Evolutionary conservation across 2,329 filamentous ascomycete genomes (phyloP).

Genomic region (Fusarium sp.): DNA sequence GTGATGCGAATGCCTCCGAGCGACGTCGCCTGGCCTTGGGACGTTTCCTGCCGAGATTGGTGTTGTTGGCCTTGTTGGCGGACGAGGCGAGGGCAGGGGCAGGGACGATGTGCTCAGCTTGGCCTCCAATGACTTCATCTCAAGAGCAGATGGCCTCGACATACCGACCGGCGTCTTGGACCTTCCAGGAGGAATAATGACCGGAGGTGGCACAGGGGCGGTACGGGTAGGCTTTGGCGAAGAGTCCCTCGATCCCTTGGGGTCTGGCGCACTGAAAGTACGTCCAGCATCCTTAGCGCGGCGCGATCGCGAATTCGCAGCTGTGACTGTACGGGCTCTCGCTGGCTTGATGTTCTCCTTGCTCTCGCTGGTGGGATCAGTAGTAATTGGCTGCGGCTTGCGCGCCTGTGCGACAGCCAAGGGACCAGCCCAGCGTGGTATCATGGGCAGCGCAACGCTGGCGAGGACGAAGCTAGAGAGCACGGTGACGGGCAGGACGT

Average conservation of each 20-base stretch:
- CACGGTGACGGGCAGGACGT: constrained; percentile 82
- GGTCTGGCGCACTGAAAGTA: constrained; percentile 59
- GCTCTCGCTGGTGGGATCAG: constrained; percentile 49
- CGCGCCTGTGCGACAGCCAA: constrained; percentile 85
- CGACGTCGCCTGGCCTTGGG: constrained; percentile 61
- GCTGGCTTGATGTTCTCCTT: constrained; percentile 59
- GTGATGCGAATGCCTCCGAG: constrained; percentile 71
- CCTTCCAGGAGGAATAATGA: constrained; percentile 39
- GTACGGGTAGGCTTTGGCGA: constrained; percentile 44
- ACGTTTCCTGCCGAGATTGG: constrained; percentile 67
- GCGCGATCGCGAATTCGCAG: constrained; percentile 62
- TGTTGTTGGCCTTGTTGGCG: constrained; percentile 65
- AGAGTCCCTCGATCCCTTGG: constrained; percentile 45
- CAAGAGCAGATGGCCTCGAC: constrained; percentile 62
- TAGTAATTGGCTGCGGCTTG: constrained; percentile 68
- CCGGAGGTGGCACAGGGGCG: constrained; percentile 32
- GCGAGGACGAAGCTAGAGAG: constrained; percentile 84
- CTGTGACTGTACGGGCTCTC: constrained; percentile 76
- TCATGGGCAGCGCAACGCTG: constrained; percentile 78
- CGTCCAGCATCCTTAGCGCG: constrained; percentile 58
- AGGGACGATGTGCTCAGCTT: constrained; percentile 76
- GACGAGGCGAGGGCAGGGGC: constrained; percentile 69
- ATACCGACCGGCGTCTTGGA: constrained; percentile 51
- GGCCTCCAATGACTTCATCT: constrained; percentile 67
- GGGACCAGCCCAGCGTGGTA: constrained; percentile 83